Evolutionary conservation across 495 filamentous ascomycete species (phyloP), one percentile per base, ranked within the genome.

Genomic region (Penicillium longicatenatum): DNA sequence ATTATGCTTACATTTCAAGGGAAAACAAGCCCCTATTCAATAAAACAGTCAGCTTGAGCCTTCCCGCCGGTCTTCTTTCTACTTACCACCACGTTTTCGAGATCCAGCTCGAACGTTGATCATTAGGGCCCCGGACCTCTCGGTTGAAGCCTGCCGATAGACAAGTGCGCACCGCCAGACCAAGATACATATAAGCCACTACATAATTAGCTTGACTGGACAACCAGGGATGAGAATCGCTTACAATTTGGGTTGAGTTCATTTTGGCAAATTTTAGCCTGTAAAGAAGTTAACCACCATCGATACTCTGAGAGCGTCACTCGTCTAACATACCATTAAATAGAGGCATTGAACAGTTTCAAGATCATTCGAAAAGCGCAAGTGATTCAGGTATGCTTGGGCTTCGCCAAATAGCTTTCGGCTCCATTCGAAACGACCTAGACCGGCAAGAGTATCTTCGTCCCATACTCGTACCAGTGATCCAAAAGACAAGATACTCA

Each of bases 181-280:
- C 74, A 21, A 77, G 66, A 54, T 77, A 77, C 72, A 77, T 77
- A 48, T 75, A 77, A n/a, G 74, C 72, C 68, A 77, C 74, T 77
- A 31, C 1, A 41, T 24, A 17, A 22, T 54, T 49, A 53, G 42
- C 35, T 57, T 60, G 19, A 67, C 52, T 5, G 24, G 17, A 37
- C 17, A 3, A 11, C 6, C 6, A 29, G n/a, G 4, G n/a, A 12
- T 42, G 0, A 30, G 26, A 0, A 30, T 4, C 7, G 66, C 68
- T 52, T 49, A 77, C 74, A 51, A 52, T 77, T 74, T 1, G 74
- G 74, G 41, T 74, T 74, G 3, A 77, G 67, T 55, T 77, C 74
- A 47, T 77, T 77, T 47, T 77, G 74, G 26, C 74, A 77, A 16
- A 77, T 67, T 60, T 77, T 77, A 4, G 74, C 71, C 74, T 77